Evolutionary conservation across 257 asterid species (phyloP).

Genomic region (Fraxinus excelsior): DNA sequence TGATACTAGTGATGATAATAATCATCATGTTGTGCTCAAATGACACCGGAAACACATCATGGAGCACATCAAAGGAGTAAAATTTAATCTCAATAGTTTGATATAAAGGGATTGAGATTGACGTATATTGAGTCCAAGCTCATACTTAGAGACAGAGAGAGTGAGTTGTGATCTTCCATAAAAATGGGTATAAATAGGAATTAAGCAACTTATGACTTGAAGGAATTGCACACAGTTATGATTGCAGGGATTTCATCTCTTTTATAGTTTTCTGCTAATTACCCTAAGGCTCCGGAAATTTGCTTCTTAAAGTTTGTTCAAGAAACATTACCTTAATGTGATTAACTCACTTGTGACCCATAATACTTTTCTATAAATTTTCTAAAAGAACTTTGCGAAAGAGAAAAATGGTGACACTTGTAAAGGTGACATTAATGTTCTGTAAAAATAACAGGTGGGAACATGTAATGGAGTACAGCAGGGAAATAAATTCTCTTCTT

Average conservation of each 20-base stretch:
- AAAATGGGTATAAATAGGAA: too few species aligned
- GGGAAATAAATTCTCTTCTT: conserved; percentile 74
- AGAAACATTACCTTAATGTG: conserved; percentile 3
- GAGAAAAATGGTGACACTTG: conserved; percentile 16
- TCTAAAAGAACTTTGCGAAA: conserved; percentile 17
- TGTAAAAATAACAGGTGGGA: conserved; percentile 64
- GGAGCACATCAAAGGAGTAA: not conserved
- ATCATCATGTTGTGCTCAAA: not conserved
- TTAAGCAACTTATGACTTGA: not conserved
- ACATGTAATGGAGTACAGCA: conserved; percentile 84
- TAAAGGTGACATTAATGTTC: not conserved
- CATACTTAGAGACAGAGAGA: too few species aligned
- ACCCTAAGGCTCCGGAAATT: not conserved
- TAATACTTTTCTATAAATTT: not conserved
- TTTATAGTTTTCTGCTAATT: not conserved
- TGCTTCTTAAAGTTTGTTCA: not conserved
- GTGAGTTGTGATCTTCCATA: not conserved
- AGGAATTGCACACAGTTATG: not conserved
- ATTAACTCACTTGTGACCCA: too few species aligned
- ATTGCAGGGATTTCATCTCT: not conserved
- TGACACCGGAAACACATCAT: not conserved
- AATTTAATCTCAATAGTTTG: not conserved
- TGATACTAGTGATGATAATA: not conserved
- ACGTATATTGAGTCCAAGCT: too few species aligned
- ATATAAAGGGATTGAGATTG: not conserved